Evolutionary conservation across 345 rosid species (phyloP).

Genomic region (Boechera stricta): DNA sequence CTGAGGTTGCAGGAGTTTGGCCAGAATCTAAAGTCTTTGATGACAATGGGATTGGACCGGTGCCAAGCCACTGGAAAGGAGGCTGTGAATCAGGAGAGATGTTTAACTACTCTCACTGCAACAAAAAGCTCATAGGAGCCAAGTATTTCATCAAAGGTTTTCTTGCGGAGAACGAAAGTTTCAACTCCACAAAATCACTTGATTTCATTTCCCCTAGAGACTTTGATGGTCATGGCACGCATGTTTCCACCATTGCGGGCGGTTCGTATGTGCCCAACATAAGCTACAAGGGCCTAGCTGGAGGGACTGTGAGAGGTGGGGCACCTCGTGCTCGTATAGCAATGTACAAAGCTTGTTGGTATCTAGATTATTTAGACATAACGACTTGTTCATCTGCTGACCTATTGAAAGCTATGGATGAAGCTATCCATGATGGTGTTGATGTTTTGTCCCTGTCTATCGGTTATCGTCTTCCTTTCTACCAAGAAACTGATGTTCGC

Average conservation of each 20-base stretch:
- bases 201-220: constrained; percentile 61
- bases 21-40: constrained; percentile 40
- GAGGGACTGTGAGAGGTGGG: constrained; percentile 52
- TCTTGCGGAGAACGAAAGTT: constrained; percentile 37
- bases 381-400: constrained; percentile 49
- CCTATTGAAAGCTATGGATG: constrained; percentile 58
- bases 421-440: constrained; percentile 62
- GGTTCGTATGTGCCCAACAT: constrained; percentile 50
- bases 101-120: constrained; percentile 47
- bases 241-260: constrained; percentile 55
- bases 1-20: constrained; percentile 33
- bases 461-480: constrained; percentile 40
- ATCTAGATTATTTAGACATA: background rate
- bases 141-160: constrained; percentile 53
- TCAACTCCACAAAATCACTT: constrained; percentile 47
- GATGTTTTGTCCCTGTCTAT: constrained; percentile 57
- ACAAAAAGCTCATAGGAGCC: constrained; percentile 66
- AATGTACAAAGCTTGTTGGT: constrained; percentile 65
- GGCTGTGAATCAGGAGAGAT: constrained; percentile 37
- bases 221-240: constrained; percentile 60
- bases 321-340: constrained; percentile 57
- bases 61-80: constrained; percentile 44
- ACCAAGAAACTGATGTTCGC: constrained; percentile 43
- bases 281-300: constrained; percentile 55
- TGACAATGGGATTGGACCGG: constrained; percentile 33